phyloP scores from a whole-genome alignment of 2,329 filamentous ascomycete species.

The Sporothrix protearum region DNA sequence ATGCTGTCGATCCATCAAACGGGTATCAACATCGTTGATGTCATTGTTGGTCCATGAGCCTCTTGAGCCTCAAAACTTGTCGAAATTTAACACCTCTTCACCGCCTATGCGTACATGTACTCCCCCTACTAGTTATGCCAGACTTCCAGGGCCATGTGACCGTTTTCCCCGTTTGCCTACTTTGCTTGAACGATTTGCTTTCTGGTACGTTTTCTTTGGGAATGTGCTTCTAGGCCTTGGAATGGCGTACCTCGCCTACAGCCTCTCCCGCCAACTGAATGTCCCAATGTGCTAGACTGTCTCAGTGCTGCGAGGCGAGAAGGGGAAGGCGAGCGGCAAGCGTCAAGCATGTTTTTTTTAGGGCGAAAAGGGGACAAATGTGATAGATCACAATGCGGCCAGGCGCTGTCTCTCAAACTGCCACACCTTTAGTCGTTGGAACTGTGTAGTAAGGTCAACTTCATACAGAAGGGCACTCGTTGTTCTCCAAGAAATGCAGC shows the following conservation, averaged over 20 bases:
- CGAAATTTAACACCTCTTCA: background rate
- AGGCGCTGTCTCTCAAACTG: background rate
- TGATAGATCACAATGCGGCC: background rate
- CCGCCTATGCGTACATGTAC: no score
- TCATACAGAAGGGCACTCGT: background rate
- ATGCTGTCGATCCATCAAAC: background rate
- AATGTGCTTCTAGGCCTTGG: background rate
- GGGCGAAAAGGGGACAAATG: slow-evolving; percentile 1
- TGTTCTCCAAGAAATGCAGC: background rate
- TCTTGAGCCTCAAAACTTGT: background rate
- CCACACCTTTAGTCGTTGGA: background rate
- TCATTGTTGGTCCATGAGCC: background rate
- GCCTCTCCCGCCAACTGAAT: background rate
- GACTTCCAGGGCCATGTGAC: background rate
- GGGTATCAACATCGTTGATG: background rate
- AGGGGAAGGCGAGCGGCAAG: background rate
- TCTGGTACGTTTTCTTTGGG: background rate
- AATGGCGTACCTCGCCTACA: background rate
- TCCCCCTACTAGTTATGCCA: background rate
- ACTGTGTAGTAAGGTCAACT: no score
- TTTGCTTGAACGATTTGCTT: background rate
- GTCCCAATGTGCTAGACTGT: background rate
- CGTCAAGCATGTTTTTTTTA: background rate
- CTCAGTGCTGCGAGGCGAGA: background rate
- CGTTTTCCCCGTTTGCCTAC: background rate